These are phyloP conservation scores for Urostyla sp. DNA, from an alignment of 73 alveolate genomes.

Conservation along the genomic window DNA sequence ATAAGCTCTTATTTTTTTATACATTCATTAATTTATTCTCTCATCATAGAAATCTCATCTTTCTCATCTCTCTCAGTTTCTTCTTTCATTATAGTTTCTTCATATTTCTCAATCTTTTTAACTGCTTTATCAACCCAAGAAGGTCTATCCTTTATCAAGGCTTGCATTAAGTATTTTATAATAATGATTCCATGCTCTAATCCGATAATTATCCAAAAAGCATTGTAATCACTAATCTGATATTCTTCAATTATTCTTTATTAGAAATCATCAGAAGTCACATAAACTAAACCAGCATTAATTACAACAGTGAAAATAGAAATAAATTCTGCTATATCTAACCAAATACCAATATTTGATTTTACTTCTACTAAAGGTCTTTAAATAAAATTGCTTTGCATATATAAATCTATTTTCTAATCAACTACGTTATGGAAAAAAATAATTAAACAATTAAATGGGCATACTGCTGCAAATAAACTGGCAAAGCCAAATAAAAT, in stretches of 20 bases:
- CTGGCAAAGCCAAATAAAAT: constrained; percentile 54
- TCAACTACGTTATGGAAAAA: constrained; percentile 49
- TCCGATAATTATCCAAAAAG: constrained; percentile 56
- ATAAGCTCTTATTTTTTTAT: background rate
- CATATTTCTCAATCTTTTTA: background rate
- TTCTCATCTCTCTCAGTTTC: constrained; percentile 49
- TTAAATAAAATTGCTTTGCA: background rate
- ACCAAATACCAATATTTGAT: constrained; percentile 63
- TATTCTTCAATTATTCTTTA: background rate
- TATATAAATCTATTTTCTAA: constrained; percentile 3
- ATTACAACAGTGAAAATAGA: constrained; percentile 40
- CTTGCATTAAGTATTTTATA: background rate
- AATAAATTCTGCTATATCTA: constrained; percentile 51
- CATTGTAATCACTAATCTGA: background rate
- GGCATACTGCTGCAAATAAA: constrained; percentile 60
- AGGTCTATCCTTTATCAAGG: constrained; percentile 40
- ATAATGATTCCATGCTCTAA: constrained; percentile 50
- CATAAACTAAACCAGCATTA: constrained; percentile 16
- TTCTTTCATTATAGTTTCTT: constrained; percentile 4
- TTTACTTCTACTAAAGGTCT: constrained; percentile 19
- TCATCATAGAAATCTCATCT: background rate
- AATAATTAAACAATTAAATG: constrained; percentile 39
- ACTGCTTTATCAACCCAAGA: constrained; percentile 55
- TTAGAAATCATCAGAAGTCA: constrained; percentile 18
- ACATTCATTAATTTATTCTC: background rate